A percentile compares a stretch with the other conserved stretches of the same genome.
phyloP scores from a whole-genome alignment of 371 early-diverging fungal genomes.

The Syncephalastrum sp. region DNA sequence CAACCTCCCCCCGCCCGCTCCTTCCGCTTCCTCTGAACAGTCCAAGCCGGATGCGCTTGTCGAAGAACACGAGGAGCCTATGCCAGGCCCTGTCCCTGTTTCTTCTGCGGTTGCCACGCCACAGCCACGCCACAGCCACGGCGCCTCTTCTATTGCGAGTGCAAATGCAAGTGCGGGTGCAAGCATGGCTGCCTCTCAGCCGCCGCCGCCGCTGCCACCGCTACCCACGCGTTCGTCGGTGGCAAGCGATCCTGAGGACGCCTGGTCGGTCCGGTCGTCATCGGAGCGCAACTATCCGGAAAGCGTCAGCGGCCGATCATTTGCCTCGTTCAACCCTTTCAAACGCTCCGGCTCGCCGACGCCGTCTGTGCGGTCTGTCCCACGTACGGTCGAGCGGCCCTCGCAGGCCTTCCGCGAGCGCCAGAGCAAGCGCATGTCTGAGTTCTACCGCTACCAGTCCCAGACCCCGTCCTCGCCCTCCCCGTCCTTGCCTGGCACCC shows the following conservation, averaged over 20 bases:
- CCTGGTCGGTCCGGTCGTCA: constrained; percentile 4
- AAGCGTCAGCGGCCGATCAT: constrained; percentile 5
- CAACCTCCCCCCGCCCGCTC: background rate
- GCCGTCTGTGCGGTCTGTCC: constrained; percentile 1
- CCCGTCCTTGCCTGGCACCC: background rate
- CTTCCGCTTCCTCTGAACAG: too few relatives aligned
- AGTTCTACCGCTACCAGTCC: constrained; percentile 13
- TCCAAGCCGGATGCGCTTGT: too few relatives aligned
- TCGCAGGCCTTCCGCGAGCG: constrained; percentile 26
- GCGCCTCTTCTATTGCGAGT: too few relatives aligned
- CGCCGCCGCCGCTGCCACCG: too few relatives aligned
- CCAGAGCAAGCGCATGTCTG: constrained; percentile 27
- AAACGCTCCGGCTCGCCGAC: constrained; percentile 11
- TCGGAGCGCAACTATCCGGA: constrained; percentile 8
- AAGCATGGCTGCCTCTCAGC: too few relatives aligned
- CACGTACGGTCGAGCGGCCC: constrained; percentile 16
- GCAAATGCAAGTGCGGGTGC: too few relatives aligned
- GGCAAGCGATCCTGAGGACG: constrained; percentile 4
- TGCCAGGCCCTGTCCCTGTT: too few relatives aligned
- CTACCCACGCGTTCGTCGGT: background rate
- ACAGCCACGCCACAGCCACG: too few relatives aligned
- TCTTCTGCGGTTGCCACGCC: too few relatives aligned
- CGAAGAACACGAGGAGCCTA: too few relatives aligned
- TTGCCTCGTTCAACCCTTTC: constrained; percentile 9
- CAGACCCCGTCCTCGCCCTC: constrained; percentile 9